Evolutionary conservation across 1,284 basidiomycete genomes (phyloP).

Genomic region (Testicularia cyperi): DNA sequence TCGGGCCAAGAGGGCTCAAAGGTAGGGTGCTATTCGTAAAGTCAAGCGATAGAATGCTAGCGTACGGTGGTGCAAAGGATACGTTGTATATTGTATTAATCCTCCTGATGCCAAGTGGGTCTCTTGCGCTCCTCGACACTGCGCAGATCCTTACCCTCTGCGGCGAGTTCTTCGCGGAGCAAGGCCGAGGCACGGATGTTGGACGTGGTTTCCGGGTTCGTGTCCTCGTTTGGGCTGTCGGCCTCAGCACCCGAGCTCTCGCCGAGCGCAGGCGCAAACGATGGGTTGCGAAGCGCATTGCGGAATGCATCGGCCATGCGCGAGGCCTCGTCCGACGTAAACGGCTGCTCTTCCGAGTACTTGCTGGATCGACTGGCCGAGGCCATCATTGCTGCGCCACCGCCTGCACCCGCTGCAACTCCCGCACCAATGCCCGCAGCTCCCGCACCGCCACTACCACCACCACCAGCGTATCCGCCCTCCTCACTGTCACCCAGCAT

Average conservation of each 20-base stretch:
- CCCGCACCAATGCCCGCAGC: constrained; percentile 1
- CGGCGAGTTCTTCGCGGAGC: constrained; percentile 40
- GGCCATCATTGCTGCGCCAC: constrained; percentile 17
- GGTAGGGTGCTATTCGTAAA: no score
- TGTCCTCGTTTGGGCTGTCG: constrained; percentile 19
- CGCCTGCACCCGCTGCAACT: constrained; percentile 7
- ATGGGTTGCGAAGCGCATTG: constrained; percentile 41
- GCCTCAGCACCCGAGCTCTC: constrained; percentile 20
- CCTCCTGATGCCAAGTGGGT: constrained; percentile 38
- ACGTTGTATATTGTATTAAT: no score
- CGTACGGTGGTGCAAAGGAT: no score
- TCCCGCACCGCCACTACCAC: constrained; percentile 1
- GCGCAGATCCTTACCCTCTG: constrained; percentile 40
- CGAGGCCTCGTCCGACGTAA: constrained; percentile 47
- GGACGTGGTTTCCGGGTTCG: not conserved
- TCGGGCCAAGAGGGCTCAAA: no score
- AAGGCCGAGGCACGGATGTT: constrained; percentile 16
- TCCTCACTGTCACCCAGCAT: no score
- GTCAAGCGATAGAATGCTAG: no score
- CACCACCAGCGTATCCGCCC: constrained; percentile 7
- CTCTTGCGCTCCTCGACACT: constrained; percentile 42
- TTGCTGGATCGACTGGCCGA: constrained; percentile 13
- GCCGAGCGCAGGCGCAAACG: constrained; percentile 28
- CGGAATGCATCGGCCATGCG: constrained; percentile 49
- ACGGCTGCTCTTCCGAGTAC: constrained; percentile 31